These are phyloP conservation scores for Malus sylvestris DNA, from an alignment of 306 rosid species.

Conservation along the genomic window DNA sequence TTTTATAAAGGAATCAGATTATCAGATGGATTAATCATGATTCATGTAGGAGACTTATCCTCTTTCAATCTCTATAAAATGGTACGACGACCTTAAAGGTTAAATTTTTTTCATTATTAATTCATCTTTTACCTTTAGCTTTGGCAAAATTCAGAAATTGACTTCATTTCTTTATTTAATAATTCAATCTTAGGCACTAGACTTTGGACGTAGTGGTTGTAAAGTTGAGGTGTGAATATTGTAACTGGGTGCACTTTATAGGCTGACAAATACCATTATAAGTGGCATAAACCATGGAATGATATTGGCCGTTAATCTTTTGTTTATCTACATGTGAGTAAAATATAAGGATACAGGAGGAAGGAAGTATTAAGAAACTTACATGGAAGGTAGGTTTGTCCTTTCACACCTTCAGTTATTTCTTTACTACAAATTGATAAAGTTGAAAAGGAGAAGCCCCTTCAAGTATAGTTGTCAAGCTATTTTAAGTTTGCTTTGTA, in stretches of 20 bases:
- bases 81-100: too few relatives aligned
- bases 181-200: too few relatives aligned
- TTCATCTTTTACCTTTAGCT: neutral
- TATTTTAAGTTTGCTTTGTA: neutral
- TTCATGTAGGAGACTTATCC: neutral
- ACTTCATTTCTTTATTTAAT: too few relatives aligned
- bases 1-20: too few relatives aligned
- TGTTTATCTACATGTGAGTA: neutral
- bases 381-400: neutral
- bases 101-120: neutral
- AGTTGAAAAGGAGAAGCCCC: neutral
- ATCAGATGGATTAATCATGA: too few relatives aligned
- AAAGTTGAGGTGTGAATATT: neutral
- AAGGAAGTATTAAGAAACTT: neutral
- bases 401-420: neutral
- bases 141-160: too few relatives aligned
- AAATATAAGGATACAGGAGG: neutral
- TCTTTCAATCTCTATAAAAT: neutral
- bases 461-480: neutral
- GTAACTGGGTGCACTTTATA: neutral
- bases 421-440: neutral
- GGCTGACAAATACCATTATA: neutral
- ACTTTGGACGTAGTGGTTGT: too few relatives aligned
- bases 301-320: neutral
- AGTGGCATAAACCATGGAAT: neutral